Evolutionary conservation across 768 basidiomycete genomes (phyloP).

Genomic region (Mycena indigotica): DNA sequence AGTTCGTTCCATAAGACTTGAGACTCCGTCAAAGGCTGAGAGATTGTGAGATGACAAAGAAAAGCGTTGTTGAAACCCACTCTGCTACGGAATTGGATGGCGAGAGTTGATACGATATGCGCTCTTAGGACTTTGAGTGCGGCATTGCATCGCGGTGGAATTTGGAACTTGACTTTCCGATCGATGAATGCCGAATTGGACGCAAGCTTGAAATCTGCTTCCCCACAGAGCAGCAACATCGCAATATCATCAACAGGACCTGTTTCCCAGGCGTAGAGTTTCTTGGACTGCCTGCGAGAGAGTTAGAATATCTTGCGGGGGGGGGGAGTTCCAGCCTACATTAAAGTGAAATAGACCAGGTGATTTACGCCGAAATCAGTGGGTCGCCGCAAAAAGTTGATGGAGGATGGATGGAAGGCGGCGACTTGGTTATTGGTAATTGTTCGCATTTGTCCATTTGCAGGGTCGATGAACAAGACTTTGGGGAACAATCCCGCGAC

Average conservation of each 20-base stretch:
- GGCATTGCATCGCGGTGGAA: constrained; percentile 69
- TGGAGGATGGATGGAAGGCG: constrained; percentile 86
- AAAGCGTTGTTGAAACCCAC: background rate
- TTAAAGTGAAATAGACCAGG: constrained; percentile 85
- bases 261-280: constrained; percentile 91
- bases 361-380: constrained; percentile 74
- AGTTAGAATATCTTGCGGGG: constrained; percentile 9
- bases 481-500: constrained; percentile 91
- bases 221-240: constrained; percentile 84
- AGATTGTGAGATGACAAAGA: background rate
- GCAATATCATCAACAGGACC: constrained; percentile 85
- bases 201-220: constrained; percentile 85
- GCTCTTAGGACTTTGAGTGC: constrained; percentile 80
- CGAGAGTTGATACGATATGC: constrained; percentile 59
- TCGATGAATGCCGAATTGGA: constrained; percentile 78
- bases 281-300: constrained; percentile 82
- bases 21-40: constrained; percentile 49
- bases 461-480: constrained; percentile 69
- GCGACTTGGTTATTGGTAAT: constrained; percentile 79
- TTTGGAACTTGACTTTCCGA: constrained; percentile 77
- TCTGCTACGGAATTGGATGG: constrained; percentile 65
- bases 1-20: constrained; percentile 77
- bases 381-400: constrained; percentile 77
- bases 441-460: constrained; percentile 69
- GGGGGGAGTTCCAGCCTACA: constrained; percentile 50